Conservation (phyloP, 2,329 filamentous ascomycete genomes). For the Ophiostoma novo-ulmi region DNA sequence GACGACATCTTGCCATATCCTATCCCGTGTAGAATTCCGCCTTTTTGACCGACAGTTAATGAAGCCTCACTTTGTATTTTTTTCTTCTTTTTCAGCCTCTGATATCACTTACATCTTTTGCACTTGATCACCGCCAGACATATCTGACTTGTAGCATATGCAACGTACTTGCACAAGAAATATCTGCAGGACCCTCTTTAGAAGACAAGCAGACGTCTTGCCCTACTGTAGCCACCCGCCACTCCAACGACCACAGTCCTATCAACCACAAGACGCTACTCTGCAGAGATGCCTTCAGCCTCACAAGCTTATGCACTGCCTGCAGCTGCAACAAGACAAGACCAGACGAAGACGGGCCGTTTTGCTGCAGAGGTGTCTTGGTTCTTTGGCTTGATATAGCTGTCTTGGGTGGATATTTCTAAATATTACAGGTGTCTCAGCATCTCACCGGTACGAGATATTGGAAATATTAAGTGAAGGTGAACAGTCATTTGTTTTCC, state of each 20-base stretch:
- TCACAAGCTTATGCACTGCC: constrained; percentile 1
- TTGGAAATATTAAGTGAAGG: too few species aligned
- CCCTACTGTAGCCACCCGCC: neutral
- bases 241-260: neutral
- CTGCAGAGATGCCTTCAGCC: neutral
- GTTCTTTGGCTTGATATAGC: neutral
- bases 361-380: neutral
- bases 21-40: too few species aligned
- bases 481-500: too few species aligned
- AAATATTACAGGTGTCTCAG: neutral
- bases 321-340: neutral
- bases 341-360: neutral
- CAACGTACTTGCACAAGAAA: too few species aligned
- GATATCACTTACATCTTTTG: too few species aligned
- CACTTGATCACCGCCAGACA: too few species aligned
- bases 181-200: too few species aligned
- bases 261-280: neutral
- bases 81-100: too few species aligned
- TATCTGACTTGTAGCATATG: too few species aligned
- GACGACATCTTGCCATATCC: too few species aligned
- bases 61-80: too few species aligned
- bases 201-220: neutral
- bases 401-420: neutral
- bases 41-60: too few species aligned
- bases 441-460: neutral